Evolutionary conservation across 2,329 filamentous ascomycete genomes (phyloP).

Genomic region (Colletotrichum gloeosporioides): DNA sequence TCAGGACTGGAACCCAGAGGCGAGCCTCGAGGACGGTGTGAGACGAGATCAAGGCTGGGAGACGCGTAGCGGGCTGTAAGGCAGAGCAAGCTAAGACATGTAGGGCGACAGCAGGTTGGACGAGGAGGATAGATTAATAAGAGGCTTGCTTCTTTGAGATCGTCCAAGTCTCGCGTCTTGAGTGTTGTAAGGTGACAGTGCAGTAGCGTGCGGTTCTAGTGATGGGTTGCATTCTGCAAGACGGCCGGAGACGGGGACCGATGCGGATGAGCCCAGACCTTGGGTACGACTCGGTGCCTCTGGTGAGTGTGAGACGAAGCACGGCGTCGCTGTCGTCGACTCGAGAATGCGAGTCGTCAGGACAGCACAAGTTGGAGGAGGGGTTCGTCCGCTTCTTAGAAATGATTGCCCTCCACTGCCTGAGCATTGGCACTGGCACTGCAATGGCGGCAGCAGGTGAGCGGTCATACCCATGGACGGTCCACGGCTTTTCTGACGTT

Average conservation of each 20-base stretch:
- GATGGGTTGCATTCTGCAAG: conserved; percentile 6
- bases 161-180: neutral
- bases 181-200: neutral
- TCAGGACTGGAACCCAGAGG: neutral
- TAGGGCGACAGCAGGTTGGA: neutral
- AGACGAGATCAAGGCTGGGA: neutral
- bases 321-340: neutral
- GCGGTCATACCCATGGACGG: neutral
- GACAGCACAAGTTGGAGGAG: neutral
- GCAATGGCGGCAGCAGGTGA: neutral
- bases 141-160: neutral
- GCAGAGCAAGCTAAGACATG: neutral
- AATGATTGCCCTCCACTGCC: neutral
- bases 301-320: neutral
- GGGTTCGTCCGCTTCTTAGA: neutral
- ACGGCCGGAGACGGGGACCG: neutral
- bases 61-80: neutral
- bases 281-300: neutral
- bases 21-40: neutral
- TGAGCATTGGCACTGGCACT: neutral
- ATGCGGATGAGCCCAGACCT: neutral
- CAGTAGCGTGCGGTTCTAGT: conserved; percentile 11
- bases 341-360: neutral
- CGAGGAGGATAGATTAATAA: conserved; percentile 1
- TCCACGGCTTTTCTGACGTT: conserved; percentile 4